Evolutionary conservation across 164 flowering plant genomes (phyloP).

Genomic region (Chloranthus sessilifolius): DNA sequence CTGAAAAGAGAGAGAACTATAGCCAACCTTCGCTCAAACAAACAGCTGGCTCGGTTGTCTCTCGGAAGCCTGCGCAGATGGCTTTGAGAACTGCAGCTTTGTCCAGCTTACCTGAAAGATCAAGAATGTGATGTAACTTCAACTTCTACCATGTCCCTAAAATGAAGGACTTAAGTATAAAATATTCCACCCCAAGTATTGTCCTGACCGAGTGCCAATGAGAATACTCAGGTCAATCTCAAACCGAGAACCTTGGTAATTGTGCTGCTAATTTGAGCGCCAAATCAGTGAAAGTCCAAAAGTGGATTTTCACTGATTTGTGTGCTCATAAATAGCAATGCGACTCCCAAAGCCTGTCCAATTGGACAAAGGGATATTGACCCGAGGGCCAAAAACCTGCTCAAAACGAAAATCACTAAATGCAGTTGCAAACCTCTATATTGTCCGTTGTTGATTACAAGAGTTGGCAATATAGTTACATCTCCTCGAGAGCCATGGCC

Average conservation of each 20-base stretch:
- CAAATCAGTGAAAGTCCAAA: too few species aligned
- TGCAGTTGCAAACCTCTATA: slow-evolving; percentile 61
- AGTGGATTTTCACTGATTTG: too few species aligned
- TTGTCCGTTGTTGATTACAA: slow-evolving; percentile 76
- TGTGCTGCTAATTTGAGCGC: too few species aligned
- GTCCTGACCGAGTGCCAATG: too few species aligned
- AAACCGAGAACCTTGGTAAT: too few species aligned
- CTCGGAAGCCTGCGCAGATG: slow-evolving; percentile 89
- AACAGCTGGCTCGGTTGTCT: slow-evolving; percentile 87
- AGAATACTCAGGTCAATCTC: too few species aligned
- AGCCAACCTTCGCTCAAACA: slow-evolving; percentile 71
- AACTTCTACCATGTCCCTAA: too few species aligned
- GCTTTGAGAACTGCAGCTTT: slow-evolving; percentile 92
- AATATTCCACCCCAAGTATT: too few species aligned
- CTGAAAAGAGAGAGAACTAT: slow-evolving; percentile 1
- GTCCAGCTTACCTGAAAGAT: slow-evolving; percentile 80
- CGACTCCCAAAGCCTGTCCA: too few species aligned
- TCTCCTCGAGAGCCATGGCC: slow-evolving; percentile 88
- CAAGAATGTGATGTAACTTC: too few species aligned
- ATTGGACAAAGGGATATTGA: not conserved
- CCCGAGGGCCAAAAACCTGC: not conserved
- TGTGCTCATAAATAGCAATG: too few species aligned
- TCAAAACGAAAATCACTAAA: not conserved
- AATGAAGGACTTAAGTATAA: too few species aligned
- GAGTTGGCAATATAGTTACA: slow-evolving; percentile 91